Base-by-base conservation (phyloP, 768 basidiomycete genomes). In the Thelephora ganbajun region DNA sequence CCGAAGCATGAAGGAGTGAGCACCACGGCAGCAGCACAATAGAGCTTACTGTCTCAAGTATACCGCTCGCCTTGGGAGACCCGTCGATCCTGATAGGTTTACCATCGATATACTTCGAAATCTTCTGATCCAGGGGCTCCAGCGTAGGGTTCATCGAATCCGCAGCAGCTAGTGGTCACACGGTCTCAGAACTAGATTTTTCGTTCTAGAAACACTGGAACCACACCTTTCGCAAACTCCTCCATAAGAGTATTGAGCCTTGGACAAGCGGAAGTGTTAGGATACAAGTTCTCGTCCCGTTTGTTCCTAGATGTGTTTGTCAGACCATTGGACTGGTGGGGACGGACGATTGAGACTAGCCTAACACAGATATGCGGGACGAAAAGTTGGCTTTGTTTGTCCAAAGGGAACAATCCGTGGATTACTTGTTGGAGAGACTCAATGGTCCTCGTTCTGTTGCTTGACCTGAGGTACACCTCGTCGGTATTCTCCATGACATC, bases 401-500 rank as follows among this genome's bases (percentile, higher is more conserved):
- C 51, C 5, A 64, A 61, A 1, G 81, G 82, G 55, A 85, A 89
- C 42, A 90, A 59, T 1, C 85, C 85, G 44, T 78, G 70, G n/a
- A 83, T 66, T 33, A 88, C 68, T 52, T 89, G 78, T 53, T 83
- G 79, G 12, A 87, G 62, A 0, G 79, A 79, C 54, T 88, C 83
- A 14, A 80, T 77, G 5, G 85, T 88, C 34, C 87, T 70, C 0
- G 83, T 74, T 60, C 89, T 76, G 56, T 84, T 82, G 2, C 86
- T 90, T 13, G 76, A 81, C 70, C 79, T 64, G 53, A 85, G 80
- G 59, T 84, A 85, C 22, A 70, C 69, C 45, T 70, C 62, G 7
- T 66, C 63, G 30, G 65, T 61, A 19, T 64, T 63, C 16, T 64
- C 58, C 2, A 79, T 64, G 4, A 53, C 59, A 48, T 78, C 68